A percentile compares a stretch with the other conserved stretches of the same genome.
Evolutionary conservation across 768 basidiomycete genomes (phyloP).

Genomic region (Tylopilus subfusipes): DNA sequence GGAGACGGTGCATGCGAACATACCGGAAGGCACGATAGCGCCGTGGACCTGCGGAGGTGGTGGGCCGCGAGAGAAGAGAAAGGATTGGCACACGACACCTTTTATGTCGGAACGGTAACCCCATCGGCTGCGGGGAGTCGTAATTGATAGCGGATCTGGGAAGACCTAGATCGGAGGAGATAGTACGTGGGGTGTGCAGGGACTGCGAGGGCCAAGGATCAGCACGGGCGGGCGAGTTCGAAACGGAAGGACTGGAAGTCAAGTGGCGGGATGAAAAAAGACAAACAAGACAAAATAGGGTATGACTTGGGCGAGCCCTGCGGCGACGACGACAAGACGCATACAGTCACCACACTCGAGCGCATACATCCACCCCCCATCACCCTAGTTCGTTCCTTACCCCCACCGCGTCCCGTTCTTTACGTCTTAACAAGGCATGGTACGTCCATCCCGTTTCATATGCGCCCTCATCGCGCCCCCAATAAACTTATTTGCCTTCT

Average conservation of each 20-base stretch:
- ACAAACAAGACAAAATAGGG: constrained; percentile 36
- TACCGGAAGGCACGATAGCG: not conserved
- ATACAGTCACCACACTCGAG: constrained; percentile 4
- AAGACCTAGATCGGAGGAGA: constrained; percentile 8
- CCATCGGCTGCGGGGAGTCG: constrained; percentile 6
- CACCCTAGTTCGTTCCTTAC: not conserved
- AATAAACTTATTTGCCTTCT: constrained; percentile 1
- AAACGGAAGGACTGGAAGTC: too few species aligned
- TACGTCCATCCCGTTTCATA: constrained; percentile 12
- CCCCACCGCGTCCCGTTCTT: constrained; percentile 13
- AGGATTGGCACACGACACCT: constrained; percentile 24
- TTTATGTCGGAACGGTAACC: constrained; percentile 19
- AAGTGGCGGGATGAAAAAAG: constrained; percentile 12
- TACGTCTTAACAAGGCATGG: constrained; percentile 32
- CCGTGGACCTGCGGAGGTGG: not conserved
- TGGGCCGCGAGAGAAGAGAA: not conserved
- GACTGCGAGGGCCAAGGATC: not conserved
- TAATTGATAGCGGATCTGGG: constrained; percentile 13
- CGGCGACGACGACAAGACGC: constrained; percentile 9
- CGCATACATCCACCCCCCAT: constrained; percentile 16
- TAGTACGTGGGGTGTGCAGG: constrained; percentile 2
- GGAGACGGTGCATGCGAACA: not conserved
- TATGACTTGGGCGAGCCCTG: constrained; percentile 4
- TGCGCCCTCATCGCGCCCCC: not conserved
- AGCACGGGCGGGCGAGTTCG: constrained; percentile 1